phyloP scores from a whole-genome alignment of 2,329 filamentous ascomycete species.

The Diaporthe sp. region DNA sequence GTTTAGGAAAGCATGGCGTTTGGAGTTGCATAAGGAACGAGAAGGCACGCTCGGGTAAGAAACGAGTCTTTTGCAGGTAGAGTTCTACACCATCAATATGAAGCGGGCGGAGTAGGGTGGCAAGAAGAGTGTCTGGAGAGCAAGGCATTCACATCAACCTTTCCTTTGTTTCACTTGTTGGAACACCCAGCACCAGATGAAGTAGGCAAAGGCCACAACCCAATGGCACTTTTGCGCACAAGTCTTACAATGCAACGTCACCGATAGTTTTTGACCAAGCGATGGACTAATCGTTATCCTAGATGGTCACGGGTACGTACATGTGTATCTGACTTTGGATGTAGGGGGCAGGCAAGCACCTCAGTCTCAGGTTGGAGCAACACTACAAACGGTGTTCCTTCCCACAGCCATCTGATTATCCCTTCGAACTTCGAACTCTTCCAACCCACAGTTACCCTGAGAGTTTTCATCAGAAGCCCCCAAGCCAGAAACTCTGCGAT shows the following conservation, averaged over 20 bases:
- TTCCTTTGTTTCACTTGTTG: neutral
- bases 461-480: neutral
- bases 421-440: neutral
- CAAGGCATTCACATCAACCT: neutral
- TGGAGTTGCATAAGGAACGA: neutral
- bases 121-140: neutral
- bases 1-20: constrained; percentile 22
- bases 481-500: neutral
- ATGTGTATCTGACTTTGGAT: neutral
- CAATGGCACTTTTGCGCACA: neutral
- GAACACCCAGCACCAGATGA: neutral
- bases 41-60: neutral
- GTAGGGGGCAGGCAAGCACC: neutral
- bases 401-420: neutral
- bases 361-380: neutral
- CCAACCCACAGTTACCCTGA: neutral
- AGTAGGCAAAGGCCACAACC: neutral
- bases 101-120: neutral
- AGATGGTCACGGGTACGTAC: neutral
- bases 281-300: neutral
- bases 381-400: neutral
- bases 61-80: neutral
- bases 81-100: neutral
- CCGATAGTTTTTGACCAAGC: too few species aligned
- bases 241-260: too few species aligned